A percentile compares a stretch with the other conserved stretches of the same genome.
Evolutionary conservation across 83 land plant genomes (phyloP).

Genomic region (Isoetes engelmannii): DNA sequence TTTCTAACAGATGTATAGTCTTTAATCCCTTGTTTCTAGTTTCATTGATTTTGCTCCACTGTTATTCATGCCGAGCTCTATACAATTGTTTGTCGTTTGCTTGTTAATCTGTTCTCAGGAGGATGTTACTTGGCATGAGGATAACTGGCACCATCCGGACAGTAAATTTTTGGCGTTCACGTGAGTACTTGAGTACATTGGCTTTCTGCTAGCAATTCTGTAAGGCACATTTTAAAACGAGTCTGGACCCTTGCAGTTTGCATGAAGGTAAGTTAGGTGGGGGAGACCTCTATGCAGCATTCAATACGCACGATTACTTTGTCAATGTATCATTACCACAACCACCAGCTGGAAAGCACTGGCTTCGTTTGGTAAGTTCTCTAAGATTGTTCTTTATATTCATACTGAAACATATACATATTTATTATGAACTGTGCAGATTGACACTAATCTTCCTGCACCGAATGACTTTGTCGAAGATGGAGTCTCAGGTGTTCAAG

Average conservation of each 20-base stretch:
- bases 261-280: slow-evolving; percentile 45
- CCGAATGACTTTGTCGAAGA: slow-evolving; percentile 67
- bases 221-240: not conserved
- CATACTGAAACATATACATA: not conserved
- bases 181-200: slow-evolving; percentile 37
- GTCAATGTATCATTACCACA: slow-evolving; percentile 51
- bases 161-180: slow-evolving; percentile 91
- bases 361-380: slow-evolving; percentile 68
- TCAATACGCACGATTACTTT: slow-evolving; percentile 75
- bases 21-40: not conserved
- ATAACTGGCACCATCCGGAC: slow-evolving; percentile 70
- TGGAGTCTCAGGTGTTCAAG: slow-evolving; percentile 41
- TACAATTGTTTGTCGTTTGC: not conserved
- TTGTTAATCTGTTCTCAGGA: not conserved
- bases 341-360: slow-evolving; percentile 51
- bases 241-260: slow-evolving; percentile 31
- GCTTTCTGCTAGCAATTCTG: not conserved
- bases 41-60: not conserved
- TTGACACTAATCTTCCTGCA: slow-evolving; percentile 74
- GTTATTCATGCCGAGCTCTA: not conserved
- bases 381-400: not conserved
- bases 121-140: slow-evolving; percentile 78
- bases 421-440: slow-evolving; percentile 34
- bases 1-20: slow-evolving; percentile 57
- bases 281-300: slow-evolving; percentile 74